A percentile compares a stretch with the other conserved stretches of the same genome.
These are phyloP conservation scores for Phytophthora macrochlamydospora DNA, from an alignment of 352 stramenopile species.

Conservation along the genomic window DNA sequence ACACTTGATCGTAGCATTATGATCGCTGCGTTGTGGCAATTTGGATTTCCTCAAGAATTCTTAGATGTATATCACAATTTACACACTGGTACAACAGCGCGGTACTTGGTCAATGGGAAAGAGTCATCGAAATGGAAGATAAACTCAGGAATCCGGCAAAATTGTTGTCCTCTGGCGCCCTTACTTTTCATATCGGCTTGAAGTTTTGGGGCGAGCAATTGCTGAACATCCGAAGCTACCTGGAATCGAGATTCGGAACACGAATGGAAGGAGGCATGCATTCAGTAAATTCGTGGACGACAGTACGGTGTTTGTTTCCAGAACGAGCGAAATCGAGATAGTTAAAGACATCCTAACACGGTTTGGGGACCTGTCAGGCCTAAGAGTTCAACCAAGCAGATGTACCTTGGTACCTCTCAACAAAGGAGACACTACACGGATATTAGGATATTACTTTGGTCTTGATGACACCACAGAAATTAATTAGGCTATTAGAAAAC, in stretches of 20 bases:
- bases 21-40: background rate
- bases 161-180: background rate
- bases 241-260: constrained; percentile 1
- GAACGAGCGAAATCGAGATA: background rate
- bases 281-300: constrained; percentile 13
- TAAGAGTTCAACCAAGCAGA: constrained; percentile 10
- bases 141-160: background rate
- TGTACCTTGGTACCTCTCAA: too few species aligned
- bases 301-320: constrained; percentile 4
- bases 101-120: background rate
- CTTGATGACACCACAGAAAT: background rate
- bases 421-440: background rate
- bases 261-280: background rate
- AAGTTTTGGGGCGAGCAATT: constrained; percentile 3
- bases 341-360: background rate
- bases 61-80: constrained; percentile 2
- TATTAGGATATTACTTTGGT: constrained; percentile 8
- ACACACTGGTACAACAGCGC: background rate
- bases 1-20: constrained; percentile 6
- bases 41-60: constrained; percentile 7
- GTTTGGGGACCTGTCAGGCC: constrained; percentile 6
- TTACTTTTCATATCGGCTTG: constrained; percentile 11
- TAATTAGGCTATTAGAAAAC: constrained; percentile 7
- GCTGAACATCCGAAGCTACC: background rate
- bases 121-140: constrained; percentile 8